These are phyloP conservation scores for Corymbia maculata DNA, from an alignment of 345 rosid species.

Conservation along the genomic window DNA sequence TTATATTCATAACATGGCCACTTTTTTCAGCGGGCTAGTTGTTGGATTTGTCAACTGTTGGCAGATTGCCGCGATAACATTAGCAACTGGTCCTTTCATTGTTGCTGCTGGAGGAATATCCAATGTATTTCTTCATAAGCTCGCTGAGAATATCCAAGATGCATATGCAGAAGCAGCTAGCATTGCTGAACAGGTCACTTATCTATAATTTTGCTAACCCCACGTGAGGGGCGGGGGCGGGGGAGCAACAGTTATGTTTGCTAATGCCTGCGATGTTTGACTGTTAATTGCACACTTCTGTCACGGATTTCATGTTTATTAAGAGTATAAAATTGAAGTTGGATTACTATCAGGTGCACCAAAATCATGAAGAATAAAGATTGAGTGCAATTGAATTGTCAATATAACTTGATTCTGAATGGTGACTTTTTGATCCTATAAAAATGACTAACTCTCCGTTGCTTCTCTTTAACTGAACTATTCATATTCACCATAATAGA, in stretches of 20 bases:
- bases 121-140: slow-evolving; percentile 95
- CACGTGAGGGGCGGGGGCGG: background rate
- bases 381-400: background rate
- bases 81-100: slow-evolving; percentile 97
- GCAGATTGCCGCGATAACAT: slow-evolving; percentile 90
- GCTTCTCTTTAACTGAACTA: background rate
- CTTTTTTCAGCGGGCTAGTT: slow-evolving; percentile 87
- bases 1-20: slow-evolving; percentile 99
- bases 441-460: background rate
- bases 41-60: slow-evolving; percentile 94
- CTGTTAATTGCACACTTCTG: background rate
- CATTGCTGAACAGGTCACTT: slow-evolving; percentile 79
- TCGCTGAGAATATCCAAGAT: slow-evolving; percentile 99
- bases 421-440: background rate
- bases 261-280: background rate
- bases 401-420: background rate
- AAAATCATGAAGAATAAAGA: background rate
- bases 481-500: background rate
- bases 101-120: slow-evolving; percentile 99
- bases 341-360: background rate
- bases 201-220: background rate
- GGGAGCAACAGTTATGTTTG: background rate
- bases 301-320: background rate
- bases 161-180: slow-evolving; percentile 99
- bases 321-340: background rate